Evolutionary conservation across 306 rosid genomes (phyloP).

Genomic region (Herpetospermum pedunculosum): DNA sequence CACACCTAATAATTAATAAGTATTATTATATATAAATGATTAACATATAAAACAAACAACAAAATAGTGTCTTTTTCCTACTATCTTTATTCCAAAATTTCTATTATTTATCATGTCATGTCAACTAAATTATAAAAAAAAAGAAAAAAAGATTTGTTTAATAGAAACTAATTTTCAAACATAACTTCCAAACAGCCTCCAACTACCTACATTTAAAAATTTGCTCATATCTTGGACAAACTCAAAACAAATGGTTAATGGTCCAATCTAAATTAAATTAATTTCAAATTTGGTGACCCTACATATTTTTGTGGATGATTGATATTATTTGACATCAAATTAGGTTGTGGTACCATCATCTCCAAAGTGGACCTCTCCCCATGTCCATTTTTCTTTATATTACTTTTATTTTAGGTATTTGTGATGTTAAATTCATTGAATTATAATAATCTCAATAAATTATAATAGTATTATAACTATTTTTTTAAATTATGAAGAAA

Average conservation of each 20-base stretch:
- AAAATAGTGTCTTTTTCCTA: background rate
- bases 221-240: background rate
- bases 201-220: background rate
- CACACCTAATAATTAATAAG: too few relatives aligned
- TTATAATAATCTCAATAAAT: background rate
- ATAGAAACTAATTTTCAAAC: background rate
- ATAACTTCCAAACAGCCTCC: background rate
- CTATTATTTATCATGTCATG: background rate
- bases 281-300: background rate
- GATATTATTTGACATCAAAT: background rate
- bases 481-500: background rate
- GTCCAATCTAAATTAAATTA: conserved; percentile 1
- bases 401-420: background rate
- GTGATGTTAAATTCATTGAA: background rate
- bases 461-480: background rate
- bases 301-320: background rate
- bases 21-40: too few relatives aligned
- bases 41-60: background rate
- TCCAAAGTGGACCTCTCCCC: background rate
- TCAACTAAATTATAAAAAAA: background rate
- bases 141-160: too few relatives aligned
- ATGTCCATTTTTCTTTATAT: background rate
- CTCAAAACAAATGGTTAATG: background rate
- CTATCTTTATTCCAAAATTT: background rate
- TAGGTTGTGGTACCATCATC: background rate